These are phyloP conservation scores for Ceraceosorus guamensis DNA, from an alignment of 1,284 basidiomycete genomes.

Conservation along the genomic window DNA sequence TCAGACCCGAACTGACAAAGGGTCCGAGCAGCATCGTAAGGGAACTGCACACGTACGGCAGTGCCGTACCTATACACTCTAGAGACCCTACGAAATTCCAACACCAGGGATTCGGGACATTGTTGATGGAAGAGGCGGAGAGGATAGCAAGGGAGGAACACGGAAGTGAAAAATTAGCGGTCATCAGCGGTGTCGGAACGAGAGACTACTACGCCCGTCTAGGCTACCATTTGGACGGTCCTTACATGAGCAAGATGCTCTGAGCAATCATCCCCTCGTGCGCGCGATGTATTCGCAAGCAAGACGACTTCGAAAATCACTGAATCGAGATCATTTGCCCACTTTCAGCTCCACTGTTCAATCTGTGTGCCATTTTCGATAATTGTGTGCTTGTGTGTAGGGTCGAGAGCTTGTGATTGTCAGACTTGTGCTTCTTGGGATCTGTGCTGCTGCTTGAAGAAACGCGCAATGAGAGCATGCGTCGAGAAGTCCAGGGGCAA, in stretches of 20 bases:
- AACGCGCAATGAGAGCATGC: no score
- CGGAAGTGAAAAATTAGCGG: constrained; percentile 84
- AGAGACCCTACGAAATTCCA: constrained; percentile 80
- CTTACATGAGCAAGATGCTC: constrained; percentile 53
- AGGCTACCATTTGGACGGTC: constrained; percentile 89
- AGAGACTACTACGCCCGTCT: constrained; percentile 87
- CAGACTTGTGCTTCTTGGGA: no score
- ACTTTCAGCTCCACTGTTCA: no score
- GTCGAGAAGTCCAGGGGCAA: no score
- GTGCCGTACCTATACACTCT: constrained; percentile 91
- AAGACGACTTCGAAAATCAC: no score
- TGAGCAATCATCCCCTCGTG: not conserved
- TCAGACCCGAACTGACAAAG: constrained; percentile 80
- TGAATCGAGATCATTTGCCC: no score
- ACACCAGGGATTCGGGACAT: constrained; percentile 79
- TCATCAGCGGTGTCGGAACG: constrained; percentile 93
- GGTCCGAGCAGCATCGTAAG: constrained; percentile 84
- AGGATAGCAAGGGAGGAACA: constrained; percentile 97
- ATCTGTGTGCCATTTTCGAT: no score
- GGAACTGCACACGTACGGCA: constrained; percentile 98
- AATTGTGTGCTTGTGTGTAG: no score
- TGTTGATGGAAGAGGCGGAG: constrained; percentile 99
- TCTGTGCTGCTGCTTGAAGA: no score
- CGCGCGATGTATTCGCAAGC: no score
- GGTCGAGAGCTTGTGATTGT: no score